Evolutionary conservation across 1,139 yeast species (phyloP), one percentile per base, ranked within the genome.

Genomic region (Blastobotrys petasosporus): DNA sequence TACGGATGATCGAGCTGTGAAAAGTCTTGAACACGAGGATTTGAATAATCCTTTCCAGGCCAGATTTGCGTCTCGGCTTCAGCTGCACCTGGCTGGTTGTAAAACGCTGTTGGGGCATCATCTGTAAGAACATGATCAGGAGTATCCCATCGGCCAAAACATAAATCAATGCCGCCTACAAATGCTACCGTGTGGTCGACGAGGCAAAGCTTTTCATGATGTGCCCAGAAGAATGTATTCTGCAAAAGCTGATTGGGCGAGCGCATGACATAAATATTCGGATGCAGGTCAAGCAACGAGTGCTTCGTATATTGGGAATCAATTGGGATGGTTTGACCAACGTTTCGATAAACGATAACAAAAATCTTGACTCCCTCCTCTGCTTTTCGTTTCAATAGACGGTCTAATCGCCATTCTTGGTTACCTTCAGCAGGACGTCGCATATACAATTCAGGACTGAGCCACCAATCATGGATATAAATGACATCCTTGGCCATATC

Each of bases 381-480:
- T 0, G 99, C 99, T 56, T 88, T 88, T 51, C 94, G 74, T 62
- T 86, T 87, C 55, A 94, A 70, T 3, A 94, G 66, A 59, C 98
- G 75, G 65, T 94, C 99, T 42, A 94, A 69, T 62, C 99, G 77
- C 82, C 90, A 92, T 55, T 86, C 85, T 63, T 94, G 97, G 58
- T 92, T 90, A 11, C 96, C 96, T 63, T 86, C 84, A 0, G 96
- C 92, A 0, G 98, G 98, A 45, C 99, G 74, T 53, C 98, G 77
- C 67, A 94, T 70, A 58, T 94, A 92, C 9, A 92, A 64, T 63
- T 94, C 98, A 0, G 99, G 99, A 9, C 94, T 79, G 30, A 94
- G 70, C 98, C 98, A 94, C 99, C 99, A 94, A 62, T 92, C 99
- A 62, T 92, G 97, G 45, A 94, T 87, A 62, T 82, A 94, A 37